Evolutionary conservation across 768 basidiomycete genomes (phyloP).

Genomic region (Phylloporus sp.): DNA sequence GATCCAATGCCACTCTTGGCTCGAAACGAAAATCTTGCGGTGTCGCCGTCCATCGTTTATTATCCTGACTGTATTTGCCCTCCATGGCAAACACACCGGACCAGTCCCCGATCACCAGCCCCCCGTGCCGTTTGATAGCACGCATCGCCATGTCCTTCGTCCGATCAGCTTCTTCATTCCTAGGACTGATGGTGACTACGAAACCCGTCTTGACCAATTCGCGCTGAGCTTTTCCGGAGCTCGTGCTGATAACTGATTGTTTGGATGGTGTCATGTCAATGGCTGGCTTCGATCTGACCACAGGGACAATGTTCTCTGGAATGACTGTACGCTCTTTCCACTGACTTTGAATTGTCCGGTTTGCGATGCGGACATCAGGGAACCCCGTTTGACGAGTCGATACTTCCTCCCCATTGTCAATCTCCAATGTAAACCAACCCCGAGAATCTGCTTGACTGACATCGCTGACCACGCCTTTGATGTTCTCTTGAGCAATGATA

Average conservation of each 20-base stretch:
- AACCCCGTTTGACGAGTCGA: constrained; percentile 28
- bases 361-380: constrained; percentile 44
- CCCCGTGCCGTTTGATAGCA: constrained; percentile 48
- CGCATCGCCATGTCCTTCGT: constrained; percentile 41
- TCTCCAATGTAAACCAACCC: constrained; percentile 33
- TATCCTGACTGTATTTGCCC: constrained; percentile 39
- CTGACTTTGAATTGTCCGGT: constrained; percentile 42
- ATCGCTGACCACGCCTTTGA: constrained; percentile 30
- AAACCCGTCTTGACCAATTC: constrained; percentile 50
- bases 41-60: constrained; percentile 50
- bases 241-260: constrained; percentile 36
- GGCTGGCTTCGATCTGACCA: constrained; percentile 32
- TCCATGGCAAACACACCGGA: constrained; percentile 50
- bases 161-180: constrained; percentile 32
- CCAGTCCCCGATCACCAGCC: constrained; percentile 61
- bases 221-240: constrained; percentile 33
- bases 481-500: constrained; percentile 29
- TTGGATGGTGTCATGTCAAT: constrained; percentile 47
- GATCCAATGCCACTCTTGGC: constrained; percentile 34
- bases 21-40: constrained; percentile 44
- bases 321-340: constrained; percentile 54
- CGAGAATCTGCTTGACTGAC: constrained; percentile 28
- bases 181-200: constrained; percentile 49
- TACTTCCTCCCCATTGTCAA: constrained; percentile 35
- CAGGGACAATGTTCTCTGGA: constrained; percentile 39